Conservation (phyloP, 495 filamentous ascomycete genomes). For the Penicillium argentinense region DNA sequence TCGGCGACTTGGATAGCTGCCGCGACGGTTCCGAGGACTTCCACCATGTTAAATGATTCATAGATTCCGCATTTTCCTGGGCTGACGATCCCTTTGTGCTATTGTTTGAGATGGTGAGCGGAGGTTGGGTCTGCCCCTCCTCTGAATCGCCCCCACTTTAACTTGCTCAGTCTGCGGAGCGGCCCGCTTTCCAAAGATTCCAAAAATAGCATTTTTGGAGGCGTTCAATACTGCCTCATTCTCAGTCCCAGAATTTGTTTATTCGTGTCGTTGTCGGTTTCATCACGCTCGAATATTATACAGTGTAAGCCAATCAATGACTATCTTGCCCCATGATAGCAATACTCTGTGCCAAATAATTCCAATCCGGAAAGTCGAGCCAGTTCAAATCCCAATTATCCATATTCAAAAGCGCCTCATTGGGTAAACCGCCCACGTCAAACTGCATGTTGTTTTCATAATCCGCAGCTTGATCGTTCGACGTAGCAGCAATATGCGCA, state of each 20-base stretch:
- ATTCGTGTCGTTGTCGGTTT: no score
- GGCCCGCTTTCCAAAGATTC: no score
- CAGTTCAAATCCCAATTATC: conserved; percentile 20
- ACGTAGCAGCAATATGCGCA: conserved; percentile 2
- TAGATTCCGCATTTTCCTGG: not conserved
- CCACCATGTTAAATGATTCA: not conserved
- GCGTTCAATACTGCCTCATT: no score
- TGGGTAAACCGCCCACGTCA: not conserved
- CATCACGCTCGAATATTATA: no score
- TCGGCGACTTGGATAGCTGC: conserved; percentile 29
- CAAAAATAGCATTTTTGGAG: no score
- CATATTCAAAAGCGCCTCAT: conserved; percentile 10
- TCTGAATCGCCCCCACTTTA: no score
- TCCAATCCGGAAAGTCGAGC: conserved; percentile 24
- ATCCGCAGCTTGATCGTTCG: not conserved
- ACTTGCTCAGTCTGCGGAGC: no score
- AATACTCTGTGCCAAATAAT: conserved; percentile 21
- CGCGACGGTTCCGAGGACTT: not conserved
- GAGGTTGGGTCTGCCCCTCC: no score
- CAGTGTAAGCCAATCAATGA: not conserved
- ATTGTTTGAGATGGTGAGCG: no score
- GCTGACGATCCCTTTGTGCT: not conserved
- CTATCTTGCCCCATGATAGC: conserved; percentile 12
- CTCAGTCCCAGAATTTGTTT: no score
- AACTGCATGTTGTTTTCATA: not conserved